Base-by-base conservation (phyloP, 139 green algal species). In the Astrephomene gubernaculifera region DNA sequence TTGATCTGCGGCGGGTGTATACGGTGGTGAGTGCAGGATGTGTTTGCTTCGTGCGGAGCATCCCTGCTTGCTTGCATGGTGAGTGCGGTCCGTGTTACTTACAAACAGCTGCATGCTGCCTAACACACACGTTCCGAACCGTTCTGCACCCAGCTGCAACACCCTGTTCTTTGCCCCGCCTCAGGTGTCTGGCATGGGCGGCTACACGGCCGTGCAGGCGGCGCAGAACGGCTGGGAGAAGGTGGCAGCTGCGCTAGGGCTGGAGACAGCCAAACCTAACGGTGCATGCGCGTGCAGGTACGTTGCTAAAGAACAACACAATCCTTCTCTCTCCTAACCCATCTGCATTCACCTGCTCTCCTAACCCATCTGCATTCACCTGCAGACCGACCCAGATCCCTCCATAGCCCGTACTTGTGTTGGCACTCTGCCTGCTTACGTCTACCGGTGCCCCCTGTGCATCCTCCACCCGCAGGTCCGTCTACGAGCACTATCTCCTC, bases 401-500 rank as follows among this genome's bases (percentile, higher is more conserved):
- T n/a, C n/a, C n/a, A n/a, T n/a, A n/a, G n/a, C n/a, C n/a, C n/a
- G n/a, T n/a, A n/a, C n/a, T n/a, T n/a, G n/a, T n/a, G n/a, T n/a
- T n/a, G n/a, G n/a, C n/a, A n/a, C n/a, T n/a, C n/a, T n/a, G n/a
- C n/a, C n/a, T n/a, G n/a, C n/a, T n/a, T n/a, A n/a, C n/a, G n/a
- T n/a, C n/a, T n/a, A n/a, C n/a, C n/a, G n/a, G n/a, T n/a, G n/a
- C n/a, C n/a, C n/a, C n/a, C n/a, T n/a, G n/a, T n/a, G n/a, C n/a
- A n/a, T n/a, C n/a, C 44, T 31, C 3, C 6, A 0, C 2, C 43
- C 2, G 1, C 57, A 83, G 78, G 63, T 67, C 61, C 25, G 44
- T 74, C 5, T 84, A 75, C 44, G 78, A 84, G 60, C 78, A 84
- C n/a, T 84, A 75, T 33, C 78, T 84, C n/a, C 60, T 84, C 9